Percentiles rank a stretch among this genome's conserved stretches.
These are phyloP conservation scores for Phytophthora boehmeriae DNA, from an alignment of 352 stramenopile genomes.

Conservation along the genomic window DNA sequence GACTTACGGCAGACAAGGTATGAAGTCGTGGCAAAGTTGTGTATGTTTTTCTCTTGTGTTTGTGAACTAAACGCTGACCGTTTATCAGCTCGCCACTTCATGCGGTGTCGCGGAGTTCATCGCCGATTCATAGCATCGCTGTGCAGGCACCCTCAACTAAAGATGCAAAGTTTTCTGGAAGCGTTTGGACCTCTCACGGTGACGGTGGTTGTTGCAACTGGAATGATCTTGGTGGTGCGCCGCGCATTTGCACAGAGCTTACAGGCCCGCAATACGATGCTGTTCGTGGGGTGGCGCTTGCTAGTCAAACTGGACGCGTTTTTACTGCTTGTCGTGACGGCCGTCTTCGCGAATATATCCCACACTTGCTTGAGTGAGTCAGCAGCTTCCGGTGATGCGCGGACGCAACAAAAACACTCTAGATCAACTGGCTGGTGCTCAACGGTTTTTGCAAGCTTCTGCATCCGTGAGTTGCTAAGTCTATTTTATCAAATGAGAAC, in stretches of 20 bases:
- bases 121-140: constrained; percentile 54
- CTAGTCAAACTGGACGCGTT: constrained; percentile 39
- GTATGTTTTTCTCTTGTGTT: neutral
- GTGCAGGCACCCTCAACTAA: constrained; percentile 18
- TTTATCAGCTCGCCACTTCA: constrained; percentile 47
- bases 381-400: neutral
- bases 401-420: neutral
- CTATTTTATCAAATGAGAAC: constrained; percentile 39
- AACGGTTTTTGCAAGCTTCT: constrained; percentile 7
- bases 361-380: constrained; percentile 38
- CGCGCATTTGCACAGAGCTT: constrained; percentile 46
- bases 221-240: constrained; percentile 30
- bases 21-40: neutral
- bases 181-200: constrained; percentile 61
- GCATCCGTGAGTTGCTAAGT: constrained; percentile 11
- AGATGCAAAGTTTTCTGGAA: constrained; percentile 12
- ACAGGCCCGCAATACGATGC: constrained; percentile 72
- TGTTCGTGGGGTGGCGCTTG: constrained; percentile 58
- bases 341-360: constrained; percentile 69
- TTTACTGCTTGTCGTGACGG: constrained; percentile 70
- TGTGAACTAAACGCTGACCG: constrained; percentile 4
- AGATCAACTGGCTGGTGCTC: constrained; percentile 6
- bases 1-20: constrained; percentile 66
- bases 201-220: constrained; percentile 66
- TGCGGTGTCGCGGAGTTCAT: constrained; percentile 56